Evolutionary conservation across 2,329 filamentous ascomycete genomes (phyloP), one percentile per base, ranked within the genome.

Genomic region (Fusarium devonianum): DNA sequence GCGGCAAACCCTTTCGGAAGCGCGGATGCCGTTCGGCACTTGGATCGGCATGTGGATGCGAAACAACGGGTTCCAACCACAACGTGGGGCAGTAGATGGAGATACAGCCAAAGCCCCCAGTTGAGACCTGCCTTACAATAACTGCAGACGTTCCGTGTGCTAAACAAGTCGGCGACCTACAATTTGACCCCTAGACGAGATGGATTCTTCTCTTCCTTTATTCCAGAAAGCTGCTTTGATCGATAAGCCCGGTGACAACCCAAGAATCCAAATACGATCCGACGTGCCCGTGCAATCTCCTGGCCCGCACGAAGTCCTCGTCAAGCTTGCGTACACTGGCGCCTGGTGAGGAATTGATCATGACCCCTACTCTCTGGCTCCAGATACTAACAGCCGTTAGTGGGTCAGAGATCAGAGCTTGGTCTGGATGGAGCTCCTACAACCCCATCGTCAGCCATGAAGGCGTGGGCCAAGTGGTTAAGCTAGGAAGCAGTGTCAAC

Each of bases 371-470:
- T 14, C 22, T 9, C 13, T 16, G 22, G 9, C 7, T 9, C 2
- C n/a, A 8, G 4, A 13, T 26, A n/a, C 26, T 57, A 7, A 56
- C 25, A 7, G 5, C 1, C 14, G 1, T 1, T 7, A 70, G 68
- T n/a, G 62, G 66, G 2, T 71, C 69, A 0, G 68, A 71, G 34
- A 33, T 69, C 4, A 57, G 68, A 5, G 69, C 68, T 0, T 37
- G 69, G 5, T 52, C 53, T 4, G 68, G 68, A 14, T 71, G 61
- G 61, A 59, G 64, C 4, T 43, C 53, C 0, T 71, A 71, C 25
- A 22, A 52, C 6, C 23, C 46, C 0, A 50, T 70, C 4, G 44
- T 70, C 2, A 67, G 69, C 4, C 69, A 71, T 11, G 69, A 71
- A 48, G 69, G 69, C 0, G 54, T 71, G 1, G 69, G 69, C 3